These are phyloP conservation scores for Globisporangium yorkense DNA, from an alignment of 352 stramenopile species.

Conservation along the genomic window DNA sequence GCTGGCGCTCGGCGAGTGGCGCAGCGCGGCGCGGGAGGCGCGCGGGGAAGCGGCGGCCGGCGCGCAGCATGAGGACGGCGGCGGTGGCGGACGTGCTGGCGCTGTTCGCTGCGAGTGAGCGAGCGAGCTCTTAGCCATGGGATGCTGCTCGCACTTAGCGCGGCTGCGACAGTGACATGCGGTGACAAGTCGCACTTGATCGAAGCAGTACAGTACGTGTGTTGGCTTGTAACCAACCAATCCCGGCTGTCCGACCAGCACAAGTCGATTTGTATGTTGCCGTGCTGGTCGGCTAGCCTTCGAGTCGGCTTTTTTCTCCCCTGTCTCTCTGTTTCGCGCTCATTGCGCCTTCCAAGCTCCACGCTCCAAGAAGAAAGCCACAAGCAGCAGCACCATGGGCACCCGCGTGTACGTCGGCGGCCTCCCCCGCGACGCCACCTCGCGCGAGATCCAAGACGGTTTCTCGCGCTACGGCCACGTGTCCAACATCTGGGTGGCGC, in stretches of 20 bases:
- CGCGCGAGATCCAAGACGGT: constrained; percentile 74
- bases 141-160: too few species aligned
- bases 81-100: too few species aligned
- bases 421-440: constrained; percentile 73
- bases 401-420: constrained; percentile 82
- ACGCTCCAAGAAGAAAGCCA: constrained; percentile 10
- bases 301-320: too few species aligned
- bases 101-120: too few species aligned
- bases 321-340: too few species aligned
- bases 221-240: not conserved
- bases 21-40: not conserved
- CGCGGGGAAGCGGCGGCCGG: constrained; percentile 14
- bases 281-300: too few species aligned
- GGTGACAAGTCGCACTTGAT: not conserved
- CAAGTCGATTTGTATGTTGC: too few species aligned
- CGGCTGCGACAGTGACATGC: too few species aligned
- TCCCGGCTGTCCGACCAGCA: not conserved
- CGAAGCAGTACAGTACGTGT: not conserved
- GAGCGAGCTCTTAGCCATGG: too few species aligned
- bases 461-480: constrained; percentile 84
- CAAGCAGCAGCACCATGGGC: constrained; percentile 52
- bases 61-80: constrained; percentile 9
- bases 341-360: not conserved
- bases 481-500: constrained; percentile 84
- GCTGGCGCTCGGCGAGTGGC: not conserved